phyloP scores from a whole-genome alignment of 23 red algal species.

The Gracilariopsis chorda region DNA sequence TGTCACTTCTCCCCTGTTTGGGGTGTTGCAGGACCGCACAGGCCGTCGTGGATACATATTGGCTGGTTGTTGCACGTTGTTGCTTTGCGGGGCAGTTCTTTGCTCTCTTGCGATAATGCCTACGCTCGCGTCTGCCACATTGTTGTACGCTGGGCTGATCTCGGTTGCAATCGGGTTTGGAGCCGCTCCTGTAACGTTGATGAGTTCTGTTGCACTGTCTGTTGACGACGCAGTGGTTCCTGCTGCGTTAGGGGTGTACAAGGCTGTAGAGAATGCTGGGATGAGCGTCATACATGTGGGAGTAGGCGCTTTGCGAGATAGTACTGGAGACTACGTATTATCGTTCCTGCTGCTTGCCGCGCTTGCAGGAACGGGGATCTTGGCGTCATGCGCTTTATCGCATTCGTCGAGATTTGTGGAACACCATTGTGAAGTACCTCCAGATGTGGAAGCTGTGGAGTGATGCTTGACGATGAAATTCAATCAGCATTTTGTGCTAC shows the following conservation, averaged over 20 bases:
- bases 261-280: constrained; percentile 48
- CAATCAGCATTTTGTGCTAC: neutral
- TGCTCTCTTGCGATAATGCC: neutral
- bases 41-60: constrained; percentile 28
- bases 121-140: neutral
- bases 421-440: neutral
- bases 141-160: neutral
- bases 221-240: constrained; percentile 11
- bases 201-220: constrained; percentile 39
- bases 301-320: constrained; percentile 26
- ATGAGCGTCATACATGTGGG: constrained; percentile 49
- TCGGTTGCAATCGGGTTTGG: constrained; percentile 32
- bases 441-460: neutral
- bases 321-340: constrained; percentile 12
- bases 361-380: neutral
- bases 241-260: constrained; percentile 52
- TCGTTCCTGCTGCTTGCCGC: constrained; percentile 25
- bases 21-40: constrained; percentile 30
- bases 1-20: constrained; percentile 32
- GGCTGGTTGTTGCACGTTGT: neutral
- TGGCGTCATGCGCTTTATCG: constrained; percentile 20
- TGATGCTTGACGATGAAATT: neutral
- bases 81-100: neutral
- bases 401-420: constrained; percentile 1
- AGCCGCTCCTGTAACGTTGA: constrained; percentile 49